phyloP scores from a whole-genome alignment of 768 basidiomycete genomes.

The Candolleomyces efflorescens region DNA sequence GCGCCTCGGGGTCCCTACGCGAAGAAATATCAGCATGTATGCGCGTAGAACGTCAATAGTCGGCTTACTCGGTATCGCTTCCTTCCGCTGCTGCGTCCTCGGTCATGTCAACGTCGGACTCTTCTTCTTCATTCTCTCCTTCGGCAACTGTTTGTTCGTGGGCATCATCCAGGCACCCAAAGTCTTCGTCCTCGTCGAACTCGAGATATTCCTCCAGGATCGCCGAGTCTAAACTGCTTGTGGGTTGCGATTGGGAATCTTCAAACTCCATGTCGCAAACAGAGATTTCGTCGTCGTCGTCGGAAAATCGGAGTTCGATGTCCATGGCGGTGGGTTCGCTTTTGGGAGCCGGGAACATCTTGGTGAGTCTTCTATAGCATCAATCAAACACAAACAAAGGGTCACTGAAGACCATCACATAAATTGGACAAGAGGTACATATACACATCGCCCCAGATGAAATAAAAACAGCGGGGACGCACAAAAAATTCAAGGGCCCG shows the following conservation, averaged over 20 bases:
- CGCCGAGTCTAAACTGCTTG: background rate
- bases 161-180: background rate
- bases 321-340: background rate
- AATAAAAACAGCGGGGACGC: background rate
- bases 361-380: background rate
- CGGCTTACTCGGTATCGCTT: background rate
- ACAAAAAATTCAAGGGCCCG: slow-evolving; percentile 3
- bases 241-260: background rate
- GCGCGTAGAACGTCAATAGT: background rate
- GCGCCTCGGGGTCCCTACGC: slow-evolving; percentile 10
- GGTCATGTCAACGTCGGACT: background rate
- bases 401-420: no score
- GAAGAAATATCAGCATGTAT: background rate
- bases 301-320: background rate
- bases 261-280: background rate
- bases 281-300: background rate
- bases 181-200: background rate
- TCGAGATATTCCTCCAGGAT: background rate
- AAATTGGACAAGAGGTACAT: background rate
- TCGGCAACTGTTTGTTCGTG: background rate
- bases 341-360: no score
- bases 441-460: background rate
- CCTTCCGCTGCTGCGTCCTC: background rate
- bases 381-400: background rate
- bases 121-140: background rate